Conservation (phyloP, 108 stramenopile species). For the Epipyxis sp. region DNA sequence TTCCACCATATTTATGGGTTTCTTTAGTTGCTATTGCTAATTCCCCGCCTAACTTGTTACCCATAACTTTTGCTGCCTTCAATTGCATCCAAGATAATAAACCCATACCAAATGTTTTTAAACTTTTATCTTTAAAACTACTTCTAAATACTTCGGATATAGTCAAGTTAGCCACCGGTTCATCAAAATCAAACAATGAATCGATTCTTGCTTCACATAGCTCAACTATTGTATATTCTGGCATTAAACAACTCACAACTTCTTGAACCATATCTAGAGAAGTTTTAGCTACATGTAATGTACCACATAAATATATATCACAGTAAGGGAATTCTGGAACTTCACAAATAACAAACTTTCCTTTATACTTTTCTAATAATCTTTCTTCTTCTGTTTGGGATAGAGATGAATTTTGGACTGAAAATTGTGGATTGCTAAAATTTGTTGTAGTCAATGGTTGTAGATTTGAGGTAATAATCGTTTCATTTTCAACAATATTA, state of each 20-base stretch:
- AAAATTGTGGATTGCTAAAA: not conserved
- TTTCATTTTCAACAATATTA: no score
- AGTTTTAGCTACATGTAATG: not conserved
- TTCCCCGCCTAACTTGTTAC: conserved; percentile 10
- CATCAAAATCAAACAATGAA: not conserved
- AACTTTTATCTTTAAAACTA: not conserved
- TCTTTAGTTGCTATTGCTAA: not conserved
- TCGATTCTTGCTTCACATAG: not conserved
- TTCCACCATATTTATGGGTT: not conserved
- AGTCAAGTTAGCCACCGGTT: not conserved
- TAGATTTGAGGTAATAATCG: not conserved
- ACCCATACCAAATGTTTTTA: not conserved
- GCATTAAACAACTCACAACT: not conserved
- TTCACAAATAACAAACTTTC: not conserved
- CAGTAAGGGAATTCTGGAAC: not conserved
- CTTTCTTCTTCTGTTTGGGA: not conserved
- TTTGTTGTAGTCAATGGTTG: not conserved
- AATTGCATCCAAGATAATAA: conserved; percentile 8
- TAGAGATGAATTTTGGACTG: not conserved
- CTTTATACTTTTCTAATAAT: not conserved
- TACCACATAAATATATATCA: conserved; percentile 14
- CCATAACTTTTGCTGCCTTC: not conserved
- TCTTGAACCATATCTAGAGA: not conserved
- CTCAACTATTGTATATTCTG: not conserved
- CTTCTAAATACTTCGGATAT: not conserved